Base-by-base conservation (phyloP, 2,329 filamentous ascomycete genomes). In the Pseudodiploospora longispora region DNA sequence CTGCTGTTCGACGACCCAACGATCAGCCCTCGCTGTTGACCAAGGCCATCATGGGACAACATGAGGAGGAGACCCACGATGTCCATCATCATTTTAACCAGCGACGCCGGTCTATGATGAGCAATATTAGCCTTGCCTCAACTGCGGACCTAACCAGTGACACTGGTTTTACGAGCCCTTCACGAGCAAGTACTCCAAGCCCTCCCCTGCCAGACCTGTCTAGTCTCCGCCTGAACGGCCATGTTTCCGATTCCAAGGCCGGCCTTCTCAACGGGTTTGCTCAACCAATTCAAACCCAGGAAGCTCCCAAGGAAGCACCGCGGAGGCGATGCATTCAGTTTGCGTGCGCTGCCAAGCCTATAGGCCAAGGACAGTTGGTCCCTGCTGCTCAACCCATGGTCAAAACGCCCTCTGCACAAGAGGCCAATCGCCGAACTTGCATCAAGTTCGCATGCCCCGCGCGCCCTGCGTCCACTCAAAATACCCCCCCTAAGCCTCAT, bases 141-240 rank as follows among this genome's bases (percentile, higher is more conserved):
- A 94, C 88, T 3, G 86, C 86, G 33, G 91, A 96, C 52, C 74
- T 97, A 46, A 96, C 89, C n/a, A 96, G 90, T 64, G 93, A 96
- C 58, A 93, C 87, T 46, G 90, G 87, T 47, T 69, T 94, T 47
- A 95, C 90, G 12, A 96, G 88, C 57, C 89, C 91, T 36, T 85
- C 87, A n/a, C 76, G 88, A 44, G 87, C 87, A 32, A 88, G 80
- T 61, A 91, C 88, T 0, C 88, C 90, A 1, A 97, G 91, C 59
- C 91, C 93, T 12, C 88, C 88, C n/a, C 72, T 83, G 3, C 80
- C 81, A 4, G 74, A 81, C 12, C 70, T 78, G 42, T 66, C 69
- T 19, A 70, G 74, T 43, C 59, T 67, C 6, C 67, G 64, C 28
- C 51, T 75, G 31, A 59, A 66, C 36, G 48, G 64, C 47, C 57